Evolutionary conservation across 257 asterid species (phyloP).

Genomic region (Rhazya stricta): DNA sequence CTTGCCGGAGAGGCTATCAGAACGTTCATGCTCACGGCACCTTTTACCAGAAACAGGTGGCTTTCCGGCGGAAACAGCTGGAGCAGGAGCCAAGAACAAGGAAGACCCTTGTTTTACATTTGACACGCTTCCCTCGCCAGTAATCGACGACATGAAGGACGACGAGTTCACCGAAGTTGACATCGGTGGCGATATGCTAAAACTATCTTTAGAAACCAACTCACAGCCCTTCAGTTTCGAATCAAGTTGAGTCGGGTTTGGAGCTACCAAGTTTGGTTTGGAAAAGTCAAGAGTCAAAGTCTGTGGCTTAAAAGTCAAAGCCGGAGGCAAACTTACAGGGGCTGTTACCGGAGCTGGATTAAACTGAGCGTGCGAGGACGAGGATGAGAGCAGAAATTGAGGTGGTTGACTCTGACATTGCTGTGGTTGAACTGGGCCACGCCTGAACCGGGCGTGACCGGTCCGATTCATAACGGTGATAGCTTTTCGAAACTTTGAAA

Average conservation of each 20-base stretch:
- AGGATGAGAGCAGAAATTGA: not conserved
- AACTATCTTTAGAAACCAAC: conserved; percentile 23
- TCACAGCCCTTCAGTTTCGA: conserved; percentile 3
- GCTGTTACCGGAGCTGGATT: conserved; percentile 20
- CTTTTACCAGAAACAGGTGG: conserved; percentile 60
- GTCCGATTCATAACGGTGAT: conserved; percentile 43
- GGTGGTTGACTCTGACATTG: conserved; percentile 18
- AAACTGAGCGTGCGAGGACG: conserved; percentile 18
- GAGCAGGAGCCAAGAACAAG: conserved; percentile 30
- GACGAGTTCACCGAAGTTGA: conserved; percentile 48
- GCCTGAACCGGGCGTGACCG: conserved; percentile 88
- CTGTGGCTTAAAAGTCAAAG: conserved; percentile 11
- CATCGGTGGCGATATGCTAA: conserved; percentile 30
- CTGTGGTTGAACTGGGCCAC: conserved; percentile 47
- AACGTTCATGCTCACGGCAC: conserved; percentile 64
- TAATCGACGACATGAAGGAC: conserved; percentile 56
- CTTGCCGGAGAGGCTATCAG: conserved; percentile 50
- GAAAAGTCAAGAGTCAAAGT: conserved; percentile 52
- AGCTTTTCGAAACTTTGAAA: conserved; percentile 50
- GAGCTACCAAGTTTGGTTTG: conserved; percentile 23
- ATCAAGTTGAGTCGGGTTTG: conserved; percentile 3
- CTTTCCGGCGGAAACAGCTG: conserved; percentile 43
- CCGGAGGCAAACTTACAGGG: conserved; percentile 2
- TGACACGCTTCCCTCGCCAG: conserved; percentile 82
- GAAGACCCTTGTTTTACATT: conserved; percentile 50